Base-by-base conservation (phyloP, 1,284 basidiomycete genomes). In the Macrocybe sp. region DNA sequence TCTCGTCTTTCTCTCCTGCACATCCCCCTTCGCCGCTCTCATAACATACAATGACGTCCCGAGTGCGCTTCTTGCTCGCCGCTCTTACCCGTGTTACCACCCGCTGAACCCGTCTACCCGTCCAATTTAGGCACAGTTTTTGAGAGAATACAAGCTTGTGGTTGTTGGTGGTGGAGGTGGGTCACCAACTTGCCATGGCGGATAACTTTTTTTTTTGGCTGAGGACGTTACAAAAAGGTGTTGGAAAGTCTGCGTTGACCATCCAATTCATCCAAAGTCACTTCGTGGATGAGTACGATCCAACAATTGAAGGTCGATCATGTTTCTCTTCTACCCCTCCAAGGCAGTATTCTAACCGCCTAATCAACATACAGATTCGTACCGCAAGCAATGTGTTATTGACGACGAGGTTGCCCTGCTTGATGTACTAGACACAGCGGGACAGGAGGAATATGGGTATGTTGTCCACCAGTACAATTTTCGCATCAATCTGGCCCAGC, bases 231-330 rank as follows among this genome's bases (percentile, higher is more conserved):
- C 46, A 14, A n/a, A 31, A n/a, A 93, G 93, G 92, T 78, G 94
- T 97, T 58, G 95, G 95, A 56, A 97, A 98, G 76, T 96, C 89
- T 41, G 93, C 93, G 22, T 72, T 97, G 69, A 98, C 96, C 41
- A 97, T 98, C 64, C 95, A 97, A 67, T 98, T 98, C 76, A 97
- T 97, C 59, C 91, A 95, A 66, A 89, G 85, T 57, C 91, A 97
- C 69, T 99, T 99, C 66, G 94, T 98, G 45, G 93, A 97, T 68
- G 96, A 98, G 71, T 99, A 96, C 62, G 95, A 97, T 68, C 95
- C 96, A 30, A 98, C 96, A 30, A 98, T 97, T 58, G 95, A 94
- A 68, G 91, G 90, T 89, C 55, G 57, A 68, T 49, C 36, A 8
- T 30, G 35, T 34, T 32, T 45, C 44, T 44, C 46, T 39, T 38